These are phyloP conservation scores for Nidularia pulvinata DNA, from an alignment of 768 basidiomycete genomes.

Conservation along the genomic window DNA sequence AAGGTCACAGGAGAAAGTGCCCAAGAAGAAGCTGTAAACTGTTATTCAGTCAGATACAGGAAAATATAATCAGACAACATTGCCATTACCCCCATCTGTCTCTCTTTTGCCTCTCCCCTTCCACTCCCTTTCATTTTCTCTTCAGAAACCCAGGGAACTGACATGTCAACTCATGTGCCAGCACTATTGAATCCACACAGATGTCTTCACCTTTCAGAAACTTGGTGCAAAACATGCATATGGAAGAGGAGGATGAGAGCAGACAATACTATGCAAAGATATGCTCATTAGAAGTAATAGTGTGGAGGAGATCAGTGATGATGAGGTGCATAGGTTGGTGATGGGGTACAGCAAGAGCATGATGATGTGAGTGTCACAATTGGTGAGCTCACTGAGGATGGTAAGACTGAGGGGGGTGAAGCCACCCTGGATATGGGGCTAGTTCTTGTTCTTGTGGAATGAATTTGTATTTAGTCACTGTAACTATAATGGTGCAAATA, in stretches of 20 bases:
- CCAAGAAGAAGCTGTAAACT: too few species aligned
- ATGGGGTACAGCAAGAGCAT: conserved; percentile 65
- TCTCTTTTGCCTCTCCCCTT: too few species aligned
- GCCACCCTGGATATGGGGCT: conserved; percentile 52
- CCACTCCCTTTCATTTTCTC: conserved; percentile 20
- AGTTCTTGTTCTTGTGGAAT: conserved; percentile 1
- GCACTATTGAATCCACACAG: conserved; percentile 77
- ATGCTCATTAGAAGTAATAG: conserved; percentile 72
- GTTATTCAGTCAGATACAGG: too few species aligned
- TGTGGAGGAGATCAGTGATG: conserved; percentile 62
- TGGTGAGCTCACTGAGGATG: conserved; percentile 62
- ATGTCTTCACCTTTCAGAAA: conserved; percentile 69
- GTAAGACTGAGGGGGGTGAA: conserved; percentile 77
- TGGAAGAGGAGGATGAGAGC: conserved; percentile 60
- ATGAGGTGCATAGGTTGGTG: conserved; percentile 55
- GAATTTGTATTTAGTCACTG: conserved; percentile 43
- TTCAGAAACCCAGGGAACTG: conserved; percentile 19
- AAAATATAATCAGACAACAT: too few species aligned
- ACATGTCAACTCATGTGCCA: conserved; percentile 70
- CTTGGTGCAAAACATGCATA: conserved; percentile 66
- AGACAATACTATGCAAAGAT: conserved; percentile 84
- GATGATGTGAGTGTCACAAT: conserved; percentile 79
- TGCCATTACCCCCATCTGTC: conserved; percentile 54
- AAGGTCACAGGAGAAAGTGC: too few species aligned
- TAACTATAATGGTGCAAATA: conserved; percentile 68